Evolutionary conservation across 768 basidiomycete species (phyloP).

Genomic region (Grammothele lineata): DNA sequence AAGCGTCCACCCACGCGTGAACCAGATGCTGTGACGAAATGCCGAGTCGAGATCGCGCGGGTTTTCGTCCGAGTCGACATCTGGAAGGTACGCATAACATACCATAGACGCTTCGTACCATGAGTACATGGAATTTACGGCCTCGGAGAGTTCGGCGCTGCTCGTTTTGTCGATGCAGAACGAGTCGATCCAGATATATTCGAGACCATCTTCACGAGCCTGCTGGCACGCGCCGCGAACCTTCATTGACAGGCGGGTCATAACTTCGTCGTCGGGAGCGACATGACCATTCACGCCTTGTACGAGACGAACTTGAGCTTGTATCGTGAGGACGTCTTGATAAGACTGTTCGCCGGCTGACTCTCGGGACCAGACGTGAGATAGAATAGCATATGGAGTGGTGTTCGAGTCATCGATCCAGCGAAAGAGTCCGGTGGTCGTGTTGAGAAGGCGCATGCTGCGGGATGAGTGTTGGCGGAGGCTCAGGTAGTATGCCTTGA

Average conservation of each 20-base stretch:
- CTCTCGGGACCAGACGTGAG: slow-evolving; percentile 7
- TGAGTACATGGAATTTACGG: slow-evolving; percentile 11
- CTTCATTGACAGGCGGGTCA: slow-evolving; percentile 3
- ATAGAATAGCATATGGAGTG: slow-evolving; percentile 7
- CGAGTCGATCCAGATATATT: slow-evolving; percentile 4
- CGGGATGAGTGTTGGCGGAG: too few relatives aligned
- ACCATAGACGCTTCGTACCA: slow-evolving; percentile 3
- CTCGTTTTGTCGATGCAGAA: slow-evolving; percentile 11
- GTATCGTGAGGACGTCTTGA: not conserved
- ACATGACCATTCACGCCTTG: too few relatives aligned
- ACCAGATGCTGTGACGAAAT: slow-evolving; percentile 5
- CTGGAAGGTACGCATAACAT: slow-evolving; percentile 9
- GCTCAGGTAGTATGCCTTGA: too few relatives aligned
- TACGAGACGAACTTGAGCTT: too few relatives aligned
- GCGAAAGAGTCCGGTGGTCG: slow-evolving; percentile 4
- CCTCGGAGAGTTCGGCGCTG: slow-evolving; percentile 12
- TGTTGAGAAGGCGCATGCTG: slow-evolving; percentile 12
- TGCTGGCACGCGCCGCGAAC: slow-evolving; percentile 3
- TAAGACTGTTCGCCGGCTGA: slow-evolving; percentile 2
- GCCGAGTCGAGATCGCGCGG: not conserved
- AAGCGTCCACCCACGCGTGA: slow-evolving; percentile 12
- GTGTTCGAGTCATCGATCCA: not conserved
- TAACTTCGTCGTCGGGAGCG: not conserved
- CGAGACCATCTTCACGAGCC: slow-evolving; percentile 1
- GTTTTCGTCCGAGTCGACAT: slow-evolving; percentile 2